Base-by-base conservation (phyloP, 257 asterid genomes). In the Solanum virginianum region DNA sequence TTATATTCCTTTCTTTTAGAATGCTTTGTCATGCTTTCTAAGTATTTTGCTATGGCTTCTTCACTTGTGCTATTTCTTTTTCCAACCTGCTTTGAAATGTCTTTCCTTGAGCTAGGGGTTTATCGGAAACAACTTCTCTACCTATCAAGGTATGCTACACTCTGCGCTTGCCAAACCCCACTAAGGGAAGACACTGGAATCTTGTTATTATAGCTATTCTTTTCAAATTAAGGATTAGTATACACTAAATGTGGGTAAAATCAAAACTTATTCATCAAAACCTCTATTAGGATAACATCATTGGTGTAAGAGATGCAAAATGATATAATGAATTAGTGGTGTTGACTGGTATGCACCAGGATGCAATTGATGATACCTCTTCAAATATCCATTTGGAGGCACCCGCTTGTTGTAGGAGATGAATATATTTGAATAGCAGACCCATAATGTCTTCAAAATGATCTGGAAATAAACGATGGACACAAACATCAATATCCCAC, bases 371-470 rank as follows among this genome's bases (percentile, higher is more conserved):
- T 13, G 24, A 17, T 91, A 96, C 99, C 99, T 96, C 99, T 87
- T 92, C 97, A 89, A 94, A 95, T 87, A 96, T 96, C 99, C 99
- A 91, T 84, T 94, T 90, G 88, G 91, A 87, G 60, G 96, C 88
- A 86, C 96, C 98, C 86, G 97, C 91, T 83, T 91, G 91, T 90
- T 96, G 98, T 84, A 96, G 93, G 85, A 94, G 97, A 32, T 87
- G 91, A 87, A 96, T 87, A 88, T 94, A 96, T 86, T 92, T 94
- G 90, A 95, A 95, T 71, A 94, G 88, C 80, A 96, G 89, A 17
- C 94, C 97, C 87, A 91, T 97, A 85, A 93, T 92, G 84, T 94
- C 96, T 94, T 94, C 98, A 88, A 93, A 93, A 87, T 96, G 98
- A 87, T 94, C 99, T 96, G 93, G 87, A 86, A 88, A 88, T 47